Percentiles rank a stretch among this genome's conserved stretches.
phyloP scores from a whole-genome alignment of 768 basidiomycete genomes.

The Trametes cubensis region DNA sequence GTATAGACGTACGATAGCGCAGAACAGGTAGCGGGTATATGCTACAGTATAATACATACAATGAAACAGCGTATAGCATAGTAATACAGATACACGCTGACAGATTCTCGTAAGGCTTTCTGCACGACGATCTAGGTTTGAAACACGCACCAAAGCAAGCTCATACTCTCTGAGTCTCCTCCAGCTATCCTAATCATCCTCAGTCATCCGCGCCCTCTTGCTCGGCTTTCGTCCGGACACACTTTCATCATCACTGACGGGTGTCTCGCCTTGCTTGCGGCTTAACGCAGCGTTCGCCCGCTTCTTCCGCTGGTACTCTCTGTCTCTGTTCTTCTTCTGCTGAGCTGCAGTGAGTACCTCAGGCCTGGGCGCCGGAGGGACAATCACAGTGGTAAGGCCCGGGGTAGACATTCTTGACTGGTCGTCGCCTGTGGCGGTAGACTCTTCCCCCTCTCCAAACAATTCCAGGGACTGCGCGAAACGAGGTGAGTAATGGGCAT shows the following conservation, averaged over 20 bases:
- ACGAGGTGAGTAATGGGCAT: neutral
- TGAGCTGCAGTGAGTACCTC: slow-evolving; percentile 73
- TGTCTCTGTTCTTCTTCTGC: slow-evolving; percentile 76
- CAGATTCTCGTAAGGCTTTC: no score
- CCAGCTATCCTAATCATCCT: slow-evolving; percentile 55
- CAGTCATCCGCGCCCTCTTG: slow-evolving; percentile 67
- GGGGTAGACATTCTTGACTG: slow-evolving; percentile 67
- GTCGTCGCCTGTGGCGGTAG: slow-evolving; percentile 65
- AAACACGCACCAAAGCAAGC: neutral
- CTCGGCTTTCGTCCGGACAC: slow-evolving; percentile 56
- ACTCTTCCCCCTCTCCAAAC: slow-evolving; percentile 67
- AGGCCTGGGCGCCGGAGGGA: slow-evolving; percentile 69
- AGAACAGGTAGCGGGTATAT: no score
- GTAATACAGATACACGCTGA: neutral
- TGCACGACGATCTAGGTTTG: no score
- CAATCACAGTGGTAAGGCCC: slow-evolving; percentile 74
- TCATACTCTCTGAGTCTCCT: neutral
- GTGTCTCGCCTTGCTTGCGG: slow-evolving; percentile 57
- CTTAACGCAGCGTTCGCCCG: slow-evolving; percentile 57
- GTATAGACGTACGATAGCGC: slow-evolving; percentile 30
- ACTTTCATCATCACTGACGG: slow-evolving; percentile 74
- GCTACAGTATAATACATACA: slow-evolving; percentile 17
- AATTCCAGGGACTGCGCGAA: slow-evolving; percentile 71
- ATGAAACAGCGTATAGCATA: neutral
- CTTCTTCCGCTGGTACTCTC: slow-evolving; percentile 80